phyloP scores from a whole-genome alignment of 2,329 filamentous ascomycete genomes.

The Sporothrix protearum region DNA sequence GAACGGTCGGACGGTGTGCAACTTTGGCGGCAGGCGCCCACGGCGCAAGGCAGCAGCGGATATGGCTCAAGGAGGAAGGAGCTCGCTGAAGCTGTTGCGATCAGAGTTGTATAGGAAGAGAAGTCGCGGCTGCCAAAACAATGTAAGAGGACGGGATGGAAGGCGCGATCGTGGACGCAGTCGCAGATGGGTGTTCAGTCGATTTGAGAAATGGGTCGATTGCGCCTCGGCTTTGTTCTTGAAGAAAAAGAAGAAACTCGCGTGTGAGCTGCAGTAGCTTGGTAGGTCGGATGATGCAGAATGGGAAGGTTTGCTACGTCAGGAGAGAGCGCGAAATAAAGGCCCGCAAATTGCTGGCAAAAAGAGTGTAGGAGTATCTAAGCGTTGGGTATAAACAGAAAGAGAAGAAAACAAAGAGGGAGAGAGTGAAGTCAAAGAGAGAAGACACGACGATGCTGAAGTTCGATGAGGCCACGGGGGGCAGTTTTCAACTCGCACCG shows the following conservation, averaged over 20 bases:
- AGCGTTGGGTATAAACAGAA: background rate
- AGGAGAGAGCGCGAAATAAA: background rate
- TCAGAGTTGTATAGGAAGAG: background rate
- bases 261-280: background rate
- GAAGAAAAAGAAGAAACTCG: background rate
- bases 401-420: background rate
- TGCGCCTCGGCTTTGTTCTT: background rate
- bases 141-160: background rate
- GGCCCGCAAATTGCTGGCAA: background rate
- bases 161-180: background rate
- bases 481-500: background rate
- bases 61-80: slow-evolving; percentile 3
- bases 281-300: background rate
- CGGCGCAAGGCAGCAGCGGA: slow-evolving; percentile 17
- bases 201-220: background rate
- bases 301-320: background rate
- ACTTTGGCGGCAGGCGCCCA: slow-evolving; percentile 23
- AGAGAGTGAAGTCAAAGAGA: background rate
- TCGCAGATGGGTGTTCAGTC: no score
- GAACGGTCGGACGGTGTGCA: background rate
- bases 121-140: slow-evolving; percentile 11
- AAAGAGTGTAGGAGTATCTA: background rate
- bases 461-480: background rate
- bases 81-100: background rate
- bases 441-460: slow-evolving; percentile 20